Base-by-base conservation (phyloP, 129 eudicot species). In the Artemisia annua region DNA sequence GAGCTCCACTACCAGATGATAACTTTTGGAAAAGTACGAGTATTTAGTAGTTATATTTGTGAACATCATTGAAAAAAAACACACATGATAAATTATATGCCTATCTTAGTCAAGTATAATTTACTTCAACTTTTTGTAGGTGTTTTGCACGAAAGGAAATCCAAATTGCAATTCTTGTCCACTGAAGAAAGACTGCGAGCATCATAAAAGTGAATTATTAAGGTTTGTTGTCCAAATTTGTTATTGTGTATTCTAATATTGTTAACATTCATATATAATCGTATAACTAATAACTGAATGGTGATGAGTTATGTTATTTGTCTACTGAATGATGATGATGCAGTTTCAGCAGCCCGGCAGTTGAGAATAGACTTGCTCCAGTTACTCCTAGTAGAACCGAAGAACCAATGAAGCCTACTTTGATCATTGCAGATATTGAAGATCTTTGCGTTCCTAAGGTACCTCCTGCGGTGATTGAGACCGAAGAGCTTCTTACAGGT, bases 1-100 rank as follows among this genome's bases (percentile, higher is more conserved):
- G 79, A 79, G 24, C 83, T 79, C 32, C 83, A 79, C 49, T 72
- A 66, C 17, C 83, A 79, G 49, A 66, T 79, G 83, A 79, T 72
- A 12, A 72, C 78, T 51, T 79, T 79, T 7, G 83, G 83, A 51
- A 79, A 79, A 74, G 83, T 79, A 79, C 43, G 18, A 63, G 32
- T 9, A 67, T 13, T 67, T 14, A 20, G 49, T 22, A 16, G 22
- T 48, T 22, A 44, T 26, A 67, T 20, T 19, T 20, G 22, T 48
- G 14, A 67, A 4, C 12, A 5, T 9, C 28, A 6, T 11, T 11
- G 15, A 39, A 39, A 39, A 39, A 39, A 39, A 39, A 8, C 11
- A 8, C 7, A 39, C 2, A 39, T 39, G 9, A 0, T 39, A 7
- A 8, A 39, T 1, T 7, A 39, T 39, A 39, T 39, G 11, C 46